Evolutionary conservation across 164 flowering plant species (phyloP), one percentile per base, ranked within the genome.

Genomic region (Aristolochia californica): DNA sequence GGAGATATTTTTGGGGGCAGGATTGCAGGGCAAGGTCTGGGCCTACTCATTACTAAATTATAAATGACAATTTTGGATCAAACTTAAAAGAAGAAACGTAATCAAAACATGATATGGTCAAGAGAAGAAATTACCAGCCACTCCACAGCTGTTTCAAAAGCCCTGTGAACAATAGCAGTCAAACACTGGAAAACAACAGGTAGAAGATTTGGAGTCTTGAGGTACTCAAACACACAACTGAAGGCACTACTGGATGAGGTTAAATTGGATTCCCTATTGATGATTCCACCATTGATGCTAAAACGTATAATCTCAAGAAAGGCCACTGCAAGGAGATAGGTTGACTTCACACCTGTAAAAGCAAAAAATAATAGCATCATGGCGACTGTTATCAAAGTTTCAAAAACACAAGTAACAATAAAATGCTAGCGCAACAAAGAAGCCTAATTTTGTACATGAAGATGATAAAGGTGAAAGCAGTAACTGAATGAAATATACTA

Each of bases 201-300:
- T 58, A 77, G 74, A 44, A 90, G 91, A 76, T 82, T 84, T 74
- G 97, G 94, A 62, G 94, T 88, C 77, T 80, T 83, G 45, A 94
- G 79, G 70, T 94, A 94, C 64, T 94, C 99, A 77, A 94, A 90
- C 54, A 78, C 99, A 75, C 96, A 94, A 66, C 80, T 82, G 77
- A 94, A 94, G 62, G 99, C 93, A 81, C 99, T 94, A 68, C 89
- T 79, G 58, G 95, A 77, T 58, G 84, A 75, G 60, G 68, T 65
- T 59, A 79, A 61, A 66, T 63, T 69, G 51, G 84, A 48, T 43
- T 73, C 76, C 50, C 91, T 87, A 76, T 90, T 90, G 45, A 94
- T 95, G 70, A 90, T 84, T 50, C 99, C 99, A 64, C 99, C 99
- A 72, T 94, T 90, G 72, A 96, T 84, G 73, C 89, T 84, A 72